phyloP scores from a whole-genome alignment of 768 basidiomycete genomes.

The Sarcodon aspratus region DNA sequence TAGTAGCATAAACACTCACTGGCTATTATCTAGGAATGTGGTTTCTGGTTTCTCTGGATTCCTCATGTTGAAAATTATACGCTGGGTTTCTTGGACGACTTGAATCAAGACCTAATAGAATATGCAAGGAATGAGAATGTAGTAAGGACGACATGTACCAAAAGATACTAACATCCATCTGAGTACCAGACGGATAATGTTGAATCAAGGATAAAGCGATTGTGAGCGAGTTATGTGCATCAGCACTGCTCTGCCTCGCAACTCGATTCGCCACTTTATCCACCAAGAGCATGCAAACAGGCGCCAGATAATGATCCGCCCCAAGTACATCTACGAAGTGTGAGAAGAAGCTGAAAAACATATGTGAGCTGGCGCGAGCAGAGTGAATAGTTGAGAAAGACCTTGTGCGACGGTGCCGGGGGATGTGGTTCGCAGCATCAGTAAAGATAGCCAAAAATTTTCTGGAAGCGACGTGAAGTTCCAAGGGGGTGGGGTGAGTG shows the following conservation, averaged over 20 bases:
- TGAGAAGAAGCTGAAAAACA: constrained; percentile 61
- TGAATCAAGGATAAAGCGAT: constrained; percentile 61
- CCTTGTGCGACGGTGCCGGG: constrained; percentile 87
- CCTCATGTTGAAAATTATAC: constrained; percentile 36
- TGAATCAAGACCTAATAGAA: constrained; percentile 46
- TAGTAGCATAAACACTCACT: constrained; percentile 26
- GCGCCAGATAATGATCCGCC: constrained; percentile 66
- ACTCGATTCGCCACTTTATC: constrained; percentile 67
- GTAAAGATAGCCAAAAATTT: constrained; percentile 89
- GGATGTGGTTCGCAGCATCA: constrained; percentile 85
- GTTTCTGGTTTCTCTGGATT: constrained; percentile 24
- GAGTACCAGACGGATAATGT: constrained; percentile 33
- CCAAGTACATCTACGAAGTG: constrained; percentile 82
- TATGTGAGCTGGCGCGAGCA: constrained; percentile 4
- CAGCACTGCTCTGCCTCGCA: constrained; percentile 48
- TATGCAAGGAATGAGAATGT: neutral
- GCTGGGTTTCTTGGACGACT: constrained; percentile 52
- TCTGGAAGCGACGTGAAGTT: constrained; percentile 57
- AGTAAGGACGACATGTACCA: no score
- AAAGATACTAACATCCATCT: constrained; percentile 13
- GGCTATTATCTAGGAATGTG: constrained; percentile 44
- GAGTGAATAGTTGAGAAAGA: constrained; percentile 20
- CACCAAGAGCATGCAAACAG: constrained; percentile 74
- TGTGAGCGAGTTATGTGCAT: constrained; percentile 45
- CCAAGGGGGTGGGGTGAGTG: constrained; percentile 38